A percentile compares a stretch with the other conserved stretches of the same genome.
phyloP scores from a whole-genome alignment of 306 rosid genomes.

The Pyrus betulifolia region DNA sequence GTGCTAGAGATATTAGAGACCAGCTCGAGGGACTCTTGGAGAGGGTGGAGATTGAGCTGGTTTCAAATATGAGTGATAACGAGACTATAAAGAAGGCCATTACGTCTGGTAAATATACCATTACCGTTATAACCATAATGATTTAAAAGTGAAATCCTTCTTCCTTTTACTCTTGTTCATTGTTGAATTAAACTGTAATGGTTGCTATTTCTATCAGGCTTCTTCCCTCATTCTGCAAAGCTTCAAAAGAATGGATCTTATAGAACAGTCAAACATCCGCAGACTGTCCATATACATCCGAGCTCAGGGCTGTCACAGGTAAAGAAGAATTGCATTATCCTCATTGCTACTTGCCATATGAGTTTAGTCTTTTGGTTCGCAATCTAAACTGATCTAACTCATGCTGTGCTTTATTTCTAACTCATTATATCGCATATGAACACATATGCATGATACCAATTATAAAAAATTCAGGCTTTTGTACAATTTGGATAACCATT shows the following conservation, averaged over 20 bases:
- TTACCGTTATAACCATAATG: not conserved
- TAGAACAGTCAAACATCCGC: constrained; percentile 67
- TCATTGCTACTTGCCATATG: not conserved
- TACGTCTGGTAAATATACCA: constrained; percentile 56
- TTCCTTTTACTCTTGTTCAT: not conserved
- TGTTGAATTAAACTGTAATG: constrained; percentile 10
- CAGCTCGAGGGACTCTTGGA: constrained; percentile 90
- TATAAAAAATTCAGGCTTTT: not conserved
- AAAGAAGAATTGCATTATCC: not conserved
- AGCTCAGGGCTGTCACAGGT: constrained; percentile 91
- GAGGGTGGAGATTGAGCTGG: constrained; percentile 82
- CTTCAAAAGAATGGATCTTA: constrained; percentile 85
- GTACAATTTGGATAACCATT: not conserved
- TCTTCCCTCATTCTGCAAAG: constrained; percentile 74
- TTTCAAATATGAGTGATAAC: constrained; percentile 50
- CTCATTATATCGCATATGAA: not conserved
- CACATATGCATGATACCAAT: not conserved
- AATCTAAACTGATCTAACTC: not conserved
- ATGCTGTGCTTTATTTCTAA: not conserved
- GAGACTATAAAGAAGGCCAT: constrained; percentile 81
- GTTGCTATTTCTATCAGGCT: constrained; percentile 38
- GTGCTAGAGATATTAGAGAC: constrained; percentile 89
- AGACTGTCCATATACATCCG: constrained; percentile 93
- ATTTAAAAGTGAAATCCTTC: not conserved
- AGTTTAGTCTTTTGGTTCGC: not conserved